Evolutionary conservation across 768 basidiomycete genomes (phyloP), one percentile per base, ranked within the genome.

Genomic region (Collybiopsis confluens): DNA sequence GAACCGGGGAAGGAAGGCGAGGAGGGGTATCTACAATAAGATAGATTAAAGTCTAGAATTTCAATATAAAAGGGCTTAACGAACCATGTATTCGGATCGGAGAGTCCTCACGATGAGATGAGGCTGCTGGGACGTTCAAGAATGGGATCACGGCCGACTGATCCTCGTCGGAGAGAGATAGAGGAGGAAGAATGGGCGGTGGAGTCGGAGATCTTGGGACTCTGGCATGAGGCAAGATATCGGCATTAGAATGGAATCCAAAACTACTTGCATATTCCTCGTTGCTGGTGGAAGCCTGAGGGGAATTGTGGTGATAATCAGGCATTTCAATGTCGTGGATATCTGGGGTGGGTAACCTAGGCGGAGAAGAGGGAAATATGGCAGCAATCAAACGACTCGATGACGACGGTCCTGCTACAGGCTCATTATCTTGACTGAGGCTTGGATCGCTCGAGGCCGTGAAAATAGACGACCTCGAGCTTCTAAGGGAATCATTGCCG

Each of bases 291-390:
- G 54, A 18, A 6, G 64, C 45, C 20, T 45, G 60, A 7, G 62
- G 55, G 13, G 57, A 60, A 28, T 61, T 60, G 33, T 55, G 52
- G 24, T 57, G 62, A 56, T 73, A 71, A 56, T 78, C 76, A 21
- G 73, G 62, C 80, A 83, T 80, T 43, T 77, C 76, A 35, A 79
- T 69, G 54, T 81, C 80, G 48, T 78, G 74, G 24, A 79, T 67
- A 24, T 71, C 70, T 30, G 79, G 74, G 8, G 74, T 72, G 7
- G 77, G 73, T 9, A 78, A 61, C 41, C 73, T 62, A 26, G 75
- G 75, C 3, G 73, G 70, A n/a, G 43, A 51, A 38, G 49, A 50
- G 38, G 48, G 23, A 23, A 4, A 54, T 55, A 28, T 57, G 6
- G 2, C 24, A 54, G 50, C 58, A 54, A 30, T 58, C 30, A 33